These are phyloP conservation scores for Eucalyptus victrix DNA, from an alignment of 345 rosid species.

Conservation along the genomic window DNA sequence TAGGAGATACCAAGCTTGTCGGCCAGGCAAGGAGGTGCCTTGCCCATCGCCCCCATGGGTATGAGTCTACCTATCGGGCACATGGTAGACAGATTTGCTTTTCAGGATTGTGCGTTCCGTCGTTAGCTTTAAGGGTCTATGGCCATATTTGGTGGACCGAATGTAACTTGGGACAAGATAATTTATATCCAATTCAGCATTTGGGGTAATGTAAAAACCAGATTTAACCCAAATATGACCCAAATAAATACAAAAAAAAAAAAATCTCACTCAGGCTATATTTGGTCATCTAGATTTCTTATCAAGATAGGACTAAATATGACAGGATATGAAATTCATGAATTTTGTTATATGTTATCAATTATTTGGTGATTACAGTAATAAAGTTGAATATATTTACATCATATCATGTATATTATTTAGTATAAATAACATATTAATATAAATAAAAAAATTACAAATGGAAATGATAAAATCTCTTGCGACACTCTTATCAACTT, in stretches of 20 bases:
- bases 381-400: too few species aligned
- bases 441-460: too few species aligned
- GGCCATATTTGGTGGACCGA: background rate
- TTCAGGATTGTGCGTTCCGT: background rate
- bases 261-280: background rate
- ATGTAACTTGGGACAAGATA: background rate
- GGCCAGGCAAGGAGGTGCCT: background rate
- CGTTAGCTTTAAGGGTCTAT: background rate
- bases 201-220: background rate
- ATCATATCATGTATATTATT: too few species aligned
- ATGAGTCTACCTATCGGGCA: too few species aligned
- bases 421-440: too few species aligned
- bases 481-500: too few species aligned
- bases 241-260: background rate
- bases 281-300: too few species aligned
- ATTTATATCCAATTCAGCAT: background rate
- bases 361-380: rapidly evolving
- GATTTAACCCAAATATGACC: background rate
- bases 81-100: background rate
- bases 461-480: too few species aligned
- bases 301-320: too few species aligned
- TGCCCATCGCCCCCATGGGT: background rate
- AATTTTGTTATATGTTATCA: too few species aligned
- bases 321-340: rapidly evolving
- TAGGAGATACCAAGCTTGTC: background rate